Evolutionary conservation across 2,329 filamentous ascomycete species (phyloP).

Genomic region (Fusarium sp.): DNA sequence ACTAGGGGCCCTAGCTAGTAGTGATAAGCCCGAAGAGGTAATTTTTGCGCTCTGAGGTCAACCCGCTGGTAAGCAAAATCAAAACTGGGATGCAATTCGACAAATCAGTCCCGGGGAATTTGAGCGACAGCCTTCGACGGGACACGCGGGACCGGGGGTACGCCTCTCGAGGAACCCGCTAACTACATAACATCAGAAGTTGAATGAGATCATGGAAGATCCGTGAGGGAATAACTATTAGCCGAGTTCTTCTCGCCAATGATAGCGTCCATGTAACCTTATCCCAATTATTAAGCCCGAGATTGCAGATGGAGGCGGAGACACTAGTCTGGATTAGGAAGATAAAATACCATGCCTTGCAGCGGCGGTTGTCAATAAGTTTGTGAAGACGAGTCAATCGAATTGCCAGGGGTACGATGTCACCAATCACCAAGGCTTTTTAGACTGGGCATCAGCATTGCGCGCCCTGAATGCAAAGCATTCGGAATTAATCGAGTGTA

Average conservation of each 20-base stretch:
- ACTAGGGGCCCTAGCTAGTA: too few relatives aligned
- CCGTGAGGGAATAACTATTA: neutral
- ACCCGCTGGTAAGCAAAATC: too few relatives aligned
- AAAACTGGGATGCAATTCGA: too few relatives aligned
- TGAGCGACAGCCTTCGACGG: too few relatives aligned
- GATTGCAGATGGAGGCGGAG: neutral
- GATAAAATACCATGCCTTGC: conserved; percentile 15
- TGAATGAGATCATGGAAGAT: too few relatives aligned
- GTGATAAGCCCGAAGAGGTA: too few relatives aligned
- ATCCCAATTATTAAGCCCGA: neutral
- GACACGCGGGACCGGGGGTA: neutral
- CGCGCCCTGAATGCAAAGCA: neutral
- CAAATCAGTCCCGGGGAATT: too few relatives aligned
- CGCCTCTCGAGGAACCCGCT: too few relatives aligned
- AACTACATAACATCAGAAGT: too few relatives aligned
- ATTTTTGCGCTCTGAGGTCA: too few relatives aligned
- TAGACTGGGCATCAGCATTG: neutral
- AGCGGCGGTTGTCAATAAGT: neutral
- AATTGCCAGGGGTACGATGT: neutral
- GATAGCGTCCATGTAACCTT: neutral
- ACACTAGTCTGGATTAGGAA: conserved; percentile 10
- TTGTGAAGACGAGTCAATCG: neutral
- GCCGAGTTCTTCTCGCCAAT: neutral
- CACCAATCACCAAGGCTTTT: neutral
- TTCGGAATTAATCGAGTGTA: neutral